Evolutionary conservation across 1,284 basidiomycete species (phyloP), one percentile per base, ranked within the genome.

Genomic region (Dichomitus squalens): DNA sequence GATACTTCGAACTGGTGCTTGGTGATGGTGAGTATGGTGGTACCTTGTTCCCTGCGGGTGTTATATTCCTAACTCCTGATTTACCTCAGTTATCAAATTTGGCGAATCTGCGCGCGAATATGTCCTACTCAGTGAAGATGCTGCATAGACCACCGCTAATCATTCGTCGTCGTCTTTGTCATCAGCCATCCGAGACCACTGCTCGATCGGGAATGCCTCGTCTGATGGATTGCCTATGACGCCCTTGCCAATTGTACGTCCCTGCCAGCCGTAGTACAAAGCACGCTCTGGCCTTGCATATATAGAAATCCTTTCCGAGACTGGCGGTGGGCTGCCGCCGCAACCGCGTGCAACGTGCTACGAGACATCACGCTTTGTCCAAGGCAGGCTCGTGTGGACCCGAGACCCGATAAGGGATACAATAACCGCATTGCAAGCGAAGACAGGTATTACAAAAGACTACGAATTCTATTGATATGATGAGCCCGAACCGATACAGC

Each of bases 1-100:
- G 96, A 55, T 98, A 92, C 74, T 98, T 93, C 70, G 97, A 99
- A 74, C 77, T 99, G 39, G 87, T 87, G 70, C 79, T 84, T 33
- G 87, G 87, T 35, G 96, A 99, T 73, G 90, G 95, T 96, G 61
- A 63, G 89, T 7, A 27, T 33, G 35, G 21, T 50, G 47, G 25
- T 23, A 16, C 21, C 52, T 46, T 33, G 36, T 20, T 39, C 36
- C 40, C 40, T 27, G 16, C 49, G 27, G 21, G 40, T 23, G n/a
- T 21, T 16, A 21, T 23, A 16, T n/a, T 18, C 21, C 23, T 11
- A 39, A 31, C 38, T 2, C 27, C 18, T 27, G 27, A 5, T 3
- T 21, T 3, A 8, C 43, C 53, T 40, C 65, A 96, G 94, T 97
- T 18, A 85, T 97, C 68, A 96, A 95, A 74, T 96, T 96, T 67